These are phyloP conservation scores for Chaetomiaceae sp. DNA, from an alignment of 2,329 filamentous ascomycete species.

Conservation along the genomic window DNA sequence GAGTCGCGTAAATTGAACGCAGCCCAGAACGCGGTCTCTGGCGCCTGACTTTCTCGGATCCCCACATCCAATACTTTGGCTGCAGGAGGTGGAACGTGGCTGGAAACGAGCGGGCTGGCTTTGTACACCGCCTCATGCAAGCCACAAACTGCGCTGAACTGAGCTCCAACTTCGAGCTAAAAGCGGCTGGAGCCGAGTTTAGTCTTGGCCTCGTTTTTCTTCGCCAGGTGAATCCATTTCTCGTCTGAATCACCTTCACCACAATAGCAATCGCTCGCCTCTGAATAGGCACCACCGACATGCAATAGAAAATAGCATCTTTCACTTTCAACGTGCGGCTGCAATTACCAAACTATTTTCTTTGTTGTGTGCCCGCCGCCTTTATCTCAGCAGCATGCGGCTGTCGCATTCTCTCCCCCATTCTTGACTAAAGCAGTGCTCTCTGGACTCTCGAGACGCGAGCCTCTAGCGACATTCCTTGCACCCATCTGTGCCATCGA, in stretches of 20 bases:
- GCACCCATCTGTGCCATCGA: not conserved
- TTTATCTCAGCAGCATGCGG: constrained; percentile 8
- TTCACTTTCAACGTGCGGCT: not conserved
- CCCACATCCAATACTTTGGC: not conserved
- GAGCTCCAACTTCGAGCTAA: not conserved
- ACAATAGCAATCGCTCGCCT: constrained; percentile 8
- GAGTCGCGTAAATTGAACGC: constrained; percentile 24
- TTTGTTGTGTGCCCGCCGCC: constrained; percentile 7
- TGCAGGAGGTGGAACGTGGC: not conserved
- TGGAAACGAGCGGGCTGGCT: not conserved
- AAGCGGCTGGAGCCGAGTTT: not conserved
- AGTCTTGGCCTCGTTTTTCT: not conserved
- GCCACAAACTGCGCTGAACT: not conserved
- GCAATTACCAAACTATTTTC: constrained; percentile 1
- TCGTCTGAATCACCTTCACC: not conserved
- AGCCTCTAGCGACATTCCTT: not conserved
- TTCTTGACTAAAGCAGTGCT: constrained; percentile 2
- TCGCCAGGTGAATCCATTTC: not conserved
- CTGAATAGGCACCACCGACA: constrained; percentile 3
- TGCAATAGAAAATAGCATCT: constrained; percentile 9
- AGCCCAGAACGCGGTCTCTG: constrained; percentile 17
- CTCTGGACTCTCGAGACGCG: not conserved
- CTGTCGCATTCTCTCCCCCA: not conserved
- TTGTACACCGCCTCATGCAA: not conserved
- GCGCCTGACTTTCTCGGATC: not conserved